Percentiles rank a stretch among this genome's conserved stretches.
Evolutionary conservation across 371 early-diverging fungal species (phyloP).

Genomic region (Mortierella sp.): DNA sequence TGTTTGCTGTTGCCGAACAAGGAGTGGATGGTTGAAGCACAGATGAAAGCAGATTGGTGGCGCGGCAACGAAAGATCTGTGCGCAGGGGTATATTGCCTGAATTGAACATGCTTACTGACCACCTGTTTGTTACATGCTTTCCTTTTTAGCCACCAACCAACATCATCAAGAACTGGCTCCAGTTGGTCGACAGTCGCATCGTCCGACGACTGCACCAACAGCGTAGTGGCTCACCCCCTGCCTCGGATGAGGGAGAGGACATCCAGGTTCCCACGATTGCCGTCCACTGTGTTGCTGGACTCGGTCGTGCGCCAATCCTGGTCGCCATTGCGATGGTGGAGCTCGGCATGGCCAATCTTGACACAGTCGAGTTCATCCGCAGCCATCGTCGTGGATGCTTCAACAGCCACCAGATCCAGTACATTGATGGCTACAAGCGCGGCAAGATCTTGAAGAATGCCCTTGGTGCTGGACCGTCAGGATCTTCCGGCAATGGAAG

Average conservation of each 20-base stretch:
- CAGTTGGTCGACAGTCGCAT: conserved; percentile 68
- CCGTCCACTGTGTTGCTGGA: conserved; percentile 90
- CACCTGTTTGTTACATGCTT: conserved; percentile 1
- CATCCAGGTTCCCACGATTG: conserved; percentile 66
- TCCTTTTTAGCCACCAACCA: conserved; percentile 67
- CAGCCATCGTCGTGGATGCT: conserved; percentile 80
- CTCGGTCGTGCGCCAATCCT: conserved; percentile 81
- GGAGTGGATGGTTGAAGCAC: no score
- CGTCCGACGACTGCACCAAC: conserved; percentile 23
- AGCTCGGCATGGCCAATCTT: conserved; percentile 80
- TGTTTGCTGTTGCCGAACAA: no score
- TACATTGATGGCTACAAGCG: conserved; percentile 80
- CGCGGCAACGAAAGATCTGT: conserved; percentile 7
- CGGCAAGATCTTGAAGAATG: conserved; percentile 51
- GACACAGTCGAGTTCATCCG: conserved; percentile 85
- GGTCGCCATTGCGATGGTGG: conserved; percentile 84
- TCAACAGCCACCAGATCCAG: conserved; percentile 82
- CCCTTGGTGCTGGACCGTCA: conserved; percentile 25
- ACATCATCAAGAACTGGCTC: conserved; percentile 79
- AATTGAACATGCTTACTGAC: neutral
- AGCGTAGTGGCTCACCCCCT: conserved; percentile 46
- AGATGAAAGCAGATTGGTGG: no score
- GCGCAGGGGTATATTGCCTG: conserved; percentile 5
- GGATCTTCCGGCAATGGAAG: conserved; percentile 1
- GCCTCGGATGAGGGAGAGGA: conserved; percentile 48